Evolutionary conservation across 2,329 filamentous ascomycete species (phyloP).

Genomic region (Fusarium equiseti): DNA sequence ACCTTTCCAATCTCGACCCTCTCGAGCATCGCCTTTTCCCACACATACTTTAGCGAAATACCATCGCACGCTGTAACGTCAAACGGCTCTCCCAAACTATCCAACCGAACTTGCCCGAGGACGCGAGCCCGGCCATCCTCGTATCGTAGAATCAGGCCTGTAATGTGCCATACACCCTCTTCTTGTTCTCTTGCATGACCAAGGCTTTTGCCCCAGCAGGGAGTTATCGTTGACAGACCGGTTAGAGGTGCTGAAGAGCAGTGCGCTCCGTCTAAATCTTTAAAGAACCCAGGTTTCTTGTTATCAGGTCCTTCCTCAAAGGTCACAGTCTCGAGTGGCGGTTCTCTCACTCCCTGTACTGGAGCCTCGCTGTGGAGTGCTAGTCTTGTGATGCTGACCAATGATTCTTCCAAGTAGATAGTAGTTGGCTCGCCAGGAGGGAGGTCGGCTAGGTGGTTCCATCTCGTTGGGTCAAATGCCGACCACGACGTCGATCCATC

Average conservation of each 20-base stretch:
- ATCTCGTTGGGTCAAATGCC: too few relatives aligned
- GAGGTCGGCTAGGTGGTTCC: neutral
- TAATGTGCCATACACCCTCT: too few relatives aligned
- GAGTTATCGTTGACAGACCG: neutral
- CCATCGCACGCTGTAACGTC: neutral
- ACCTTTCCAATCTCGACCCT: neutral
- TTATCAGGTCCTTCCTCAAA: neutral
- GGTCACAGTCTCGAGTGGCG: neutral
- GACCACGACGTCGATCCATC: too few relatives aligned
- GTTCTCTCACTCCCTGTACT: neutral
- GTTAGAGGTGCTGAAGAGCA: neutral
- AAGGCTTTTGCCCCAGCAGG: neutral
- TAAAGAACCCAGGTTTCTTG: rapidly evolving
- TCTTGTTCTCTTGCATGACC: too few relatives aligned
- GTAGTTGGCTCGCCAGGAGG: neutral
- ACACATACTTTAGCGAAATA: neutral
- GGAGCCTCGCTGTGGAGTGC: neutral
- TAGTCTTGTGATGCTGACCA: rapidly evolving
- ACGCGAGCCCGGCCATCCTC: neutral
- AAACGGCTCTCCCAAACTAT: neutral
- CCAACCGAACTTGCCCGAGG: neutral
- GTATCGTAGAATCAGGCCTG: neutral
- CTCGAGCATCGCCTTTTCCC: neutral
- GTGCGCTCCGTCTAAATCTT: too few relatives aligned
- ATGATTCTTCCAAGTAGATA: neutral